These are phyloP conservation scores for Globisporangium takayamanum DNA, from an alignment of 352 stramenopile genomes.

Conservation along the genomic window DNA sequence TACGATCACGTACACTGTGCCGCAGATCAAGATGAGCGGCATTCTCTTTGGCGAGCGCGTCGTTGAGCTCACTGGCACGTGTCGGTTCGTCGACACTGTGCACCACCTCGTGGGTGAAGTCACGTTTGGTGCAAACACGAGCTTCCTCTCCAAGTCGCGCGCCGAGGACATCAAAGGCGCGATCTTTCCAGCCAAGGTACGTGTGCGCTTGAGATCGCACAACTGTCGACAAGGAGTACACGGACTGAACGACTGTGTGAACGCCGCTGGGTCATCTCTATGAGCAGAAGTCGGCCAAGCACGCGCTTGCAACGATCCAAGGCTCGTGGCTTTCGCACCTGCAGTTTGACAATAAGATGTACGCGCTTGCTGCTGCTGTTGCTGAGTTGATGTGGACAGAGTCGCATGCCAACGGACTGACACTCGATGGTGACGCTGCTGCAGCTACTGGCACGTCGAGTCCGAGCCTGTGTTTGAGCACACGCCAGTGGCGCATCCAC, in stretches of 20 bases:
- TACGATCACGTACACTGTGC: slow-evolving; percentile 55
- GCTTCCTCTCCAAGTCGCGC: slow-evolving; percentile 59
- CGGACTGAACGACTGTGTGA: background rate
- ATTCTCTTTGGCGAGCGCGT: slow-evolving; percentile 64
- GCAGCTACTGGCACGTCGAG: slow-evolving; percentile 66
- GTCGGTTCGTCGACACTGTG: slow-evolving; percentile 39
- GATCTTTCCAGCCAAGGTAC: slow-evolving; percentile 46
- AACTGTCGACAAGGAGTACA: background rate
- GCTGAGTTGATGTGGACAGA: background rate
- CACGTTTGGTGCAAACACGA: slow-evolving; percentile 56
- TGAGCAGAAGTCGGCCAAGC: slow-evolving; percentile 38
- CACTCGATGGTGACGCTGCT: slow-evolving; percentile 1
- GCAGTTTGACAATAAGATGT: slow-evolving; percentile 62
- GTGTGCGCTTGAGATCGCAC: no score
- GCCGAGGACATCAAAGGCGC: slow-evolving; percentile 65
- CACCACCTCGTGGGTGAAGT: slow-evolving; percentile 46
- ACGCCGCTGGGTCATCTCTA: background rate
- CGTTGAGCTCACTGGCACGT: slow-evolving; percentile 52
- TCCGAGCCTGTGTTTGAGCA: slow-evolving; percentile 59
- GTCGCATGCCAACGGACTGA: background rate
- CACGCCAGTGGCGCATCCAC: slow-evolving; percentile 27
- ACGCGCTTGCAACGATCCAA: slow-evolving; percentile 31
- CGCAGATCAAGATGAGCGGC: slow-evolving; percentile 79
- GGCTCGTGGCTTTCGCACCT: slow-evolving; percentile 71
- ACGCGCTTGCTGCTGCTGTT: slow-evolving; percentile 6